Evolutionary conservation across 78 protist species (phyloP).

Genomic region (Chrysochromulina parva): DNA sequence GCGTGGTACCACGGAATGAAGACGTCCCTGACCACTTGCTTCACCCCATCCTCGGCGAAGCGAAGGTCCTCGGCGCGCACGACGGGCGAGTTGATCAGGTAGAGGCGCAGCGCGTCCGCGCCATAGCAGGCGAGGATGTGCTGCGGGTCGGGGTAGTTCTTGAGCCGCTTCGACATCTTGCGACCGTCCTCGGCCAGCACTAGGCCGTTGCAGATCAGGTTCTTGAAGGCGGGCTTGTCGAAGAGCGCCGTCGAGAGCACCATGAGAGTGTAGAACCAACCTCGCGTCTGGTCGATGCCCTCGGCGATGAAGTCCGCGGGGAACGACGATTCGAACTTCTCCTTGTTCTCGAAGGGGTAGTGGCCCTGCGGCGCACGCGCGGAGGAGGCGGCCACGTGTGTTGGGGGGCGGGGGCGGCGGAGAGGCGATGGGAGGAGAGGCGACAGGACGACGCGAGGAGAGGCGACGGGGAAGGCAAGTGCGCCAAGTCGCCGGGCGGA

Average conservation of each 20-base stretch:
- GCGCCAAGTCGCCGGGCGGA: too few species aligned
- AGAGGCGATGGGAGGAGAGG: too few species aligned
- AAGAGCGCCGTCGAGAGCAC: conserved; percentile 97
- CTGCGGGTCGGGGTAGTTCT: conserved; percentile 97
- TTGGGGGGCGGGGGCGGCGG: background rate
- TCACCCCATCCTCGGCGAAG: conserved; percentile 74
- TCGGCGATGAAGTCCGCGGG: conserved; percentile 99
- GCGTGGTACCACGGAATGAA: conserved; percentile 96
- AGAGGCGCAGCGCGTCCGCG: conserved; percentile 98
- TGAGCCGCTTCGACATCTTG: conserved; percentile 97
- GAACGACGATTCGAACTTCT: conserved; percentile 86
- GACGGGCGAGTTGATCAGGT: conserved; percentile 97
- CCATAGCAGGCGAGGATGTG: conserved; percentile 86
- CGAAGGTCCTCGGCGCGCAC: conserved; percentile 94
- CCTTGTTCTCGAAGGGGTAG: conserved; percentile 99
- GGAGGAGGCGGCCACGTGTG: background rate
- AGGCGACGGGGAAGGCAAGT: too few species aligned
- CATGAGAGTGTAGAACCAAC: conserved; percentile 99
- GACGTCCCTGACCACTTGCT: conserved; percentile 84
- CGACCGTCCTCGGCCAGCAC: conserved; percentile 94
- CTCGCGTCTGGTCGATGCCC: conserved; percentile 96
- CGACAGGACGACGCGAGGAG: too few species aligned
- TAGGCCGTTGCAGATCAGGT: conserved; percentile 98
- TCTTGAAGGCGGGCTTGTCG: conserved; percentile 95
- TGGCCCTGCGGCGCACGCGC: conserved; percentile 59